Conservation (phyloP, 176 grass and related monocot genomes). For the Bothriochloa decipiens region DNA sequence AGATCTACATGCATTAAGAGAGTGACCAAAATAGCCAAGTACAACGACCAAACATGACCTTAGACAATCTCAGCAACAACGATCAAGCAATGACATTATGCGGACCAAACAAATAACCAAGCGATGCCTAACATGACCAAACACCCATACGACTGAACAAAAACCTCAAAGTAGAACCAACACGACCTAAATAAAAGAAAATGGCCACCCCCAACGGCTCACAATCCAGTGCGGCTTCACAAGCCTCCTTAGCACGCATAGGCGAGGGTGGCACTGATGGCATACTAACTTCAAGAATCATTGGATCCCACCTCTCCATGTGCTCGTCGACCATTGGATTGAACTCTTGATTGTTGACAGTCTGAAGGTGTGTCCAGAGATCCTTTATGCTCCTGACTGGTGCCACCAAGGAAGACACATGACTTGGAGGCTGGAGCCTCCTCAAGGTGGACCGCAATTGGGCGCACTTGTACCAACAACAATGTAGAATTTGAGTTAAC, state of each 20-base stretch:
- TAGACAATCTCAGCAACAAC: background rate
- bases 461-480: background rate
- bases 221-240: background rate
- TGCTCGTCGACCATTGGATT: background rate
- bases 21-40: background rate
- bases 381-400: background rate
- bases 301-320: constrained; percentile 7
- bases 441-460: background rate
- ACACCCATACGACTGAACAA: background rate
- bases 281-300: background rate
- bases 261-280: background rate
- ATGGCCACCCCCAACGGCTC: background rate
- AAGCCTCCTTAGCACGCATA: background rate
- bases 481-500: background rate
- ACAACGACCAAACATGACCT: background rate
- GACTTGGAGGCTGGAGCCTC: background rate
- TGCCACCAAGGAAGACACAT: background rate
- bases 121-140: background rate
- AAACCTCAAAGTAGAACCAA: background rate
- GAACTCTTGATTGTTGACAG: background rate
- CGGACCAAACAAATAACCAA: background rate
- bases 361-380: background rate
- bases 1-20: background rate
- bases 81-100: background rate
- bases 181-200: background rate